Conservation (phyloP, 352 stramenopile genomes). For the Peronospora tabacina region DNA sequence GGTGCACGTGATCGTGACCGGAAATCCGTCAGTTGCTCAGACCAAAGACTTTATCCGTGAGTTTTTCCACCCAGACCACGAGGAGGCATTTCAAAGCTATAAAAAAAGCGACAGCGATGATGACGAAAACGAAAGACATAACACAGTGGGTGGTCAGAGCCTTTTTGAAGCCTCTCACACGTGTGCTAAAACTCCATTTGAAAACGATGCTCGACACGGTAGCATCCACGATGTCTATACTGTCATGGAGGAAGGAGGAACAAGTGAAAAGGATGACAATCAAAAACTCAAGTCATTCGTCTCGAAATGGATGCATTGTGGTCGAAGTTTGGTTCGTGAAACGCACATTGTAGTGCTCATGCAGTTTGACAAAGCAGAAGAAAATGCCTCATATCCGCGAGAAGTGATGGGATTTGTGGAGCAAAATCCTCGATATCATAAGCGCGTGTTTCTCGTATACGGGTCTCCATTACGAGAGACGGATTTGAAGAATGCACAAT, state of each 20-base stretch:
- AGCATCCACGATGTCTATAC: slow-evolving; percentile 26
- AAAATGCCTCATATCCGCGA: slow-evolving; percentile 43
- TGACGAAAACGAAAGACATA: slow-evolving; percentile 12
- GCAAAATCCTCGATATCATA: slow-evolving; percentile 59
- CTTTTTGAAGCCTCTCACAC: slow-evolving; percentile 10
- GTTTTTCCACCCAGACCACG: slow-evolving; percentile 84
- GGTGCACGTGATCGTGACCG: slow-evolving; percentile 79
- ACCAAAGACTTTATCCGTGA: slow-evolving; percentile 84
- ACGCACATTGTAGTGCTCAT: slow-evolving; percentile 78
- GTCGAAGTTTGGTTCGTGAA: slow-evolving; percentile 48
- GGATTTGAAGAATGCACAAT: slow-evolving; percentile 50
- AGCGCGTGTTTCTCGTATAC: slow-evolving; percentile 76
- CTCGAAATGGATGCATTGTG: slow-evolving; percentile 45
- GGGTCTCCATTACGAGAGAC: slow-evolving; percentile 51
- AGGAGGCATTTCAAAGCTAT: slow-evolving; percentile 33
- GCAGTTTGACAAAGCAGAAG: slow-evolving; percentile 54
- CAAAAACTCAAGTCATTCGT: slow-evolving; percentile 21
- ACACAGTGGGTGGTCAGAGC: slow-evolving; percentile 2
- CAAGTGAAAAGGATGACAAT: slow-evolving; percentile 8
- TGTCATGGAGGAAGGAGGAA: slow-evolving; percentile 28
- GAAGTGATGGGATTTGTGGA: slow-evolving; percentile 63
- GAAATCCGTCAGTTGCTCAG: slow-evolving; percentile 68
- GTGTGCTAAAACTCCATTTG: slow-evolving; percentile 10
- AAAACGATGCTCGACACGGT: slow-evolving; percentile 18
- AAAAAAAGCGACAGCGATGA: slow-evolving; percentile 11